These are phyloP conservation scores for Epichloe bromicola DNA, from an alignment of 2,329 filamentous ascomycete genomes.

Conservation along the genomic window DNA sequence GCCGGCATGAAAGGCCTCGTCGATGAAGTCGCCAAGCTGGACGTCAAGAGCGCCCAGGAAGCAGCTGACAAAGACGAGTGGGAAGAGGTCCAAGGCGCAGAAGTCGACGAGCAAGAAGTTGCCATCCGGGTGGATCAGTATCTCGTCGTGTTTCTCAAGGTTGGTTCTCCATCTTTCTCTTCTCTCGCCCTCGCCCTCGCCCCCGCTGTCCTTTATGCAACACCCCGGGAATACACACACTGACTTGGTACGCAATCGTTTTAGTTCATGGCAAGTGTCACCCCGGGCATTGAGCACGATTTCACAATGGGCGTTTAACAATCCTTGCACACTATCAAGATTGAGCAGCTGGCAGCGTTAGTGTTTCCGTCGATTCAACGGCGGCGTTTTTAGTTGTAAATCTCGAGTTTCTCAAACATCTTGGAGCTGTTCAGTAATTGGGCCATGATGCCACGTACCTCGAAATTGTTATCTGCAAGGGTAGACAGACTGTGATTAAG, in stretches of 20 bases:
- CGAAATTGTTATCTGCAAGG: no score
- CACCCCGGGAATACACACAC: neutral
- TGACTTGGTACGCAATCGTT: neutral
- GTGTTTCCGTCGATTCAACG: no score
- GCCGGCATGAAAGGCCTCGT: constrained; percentile 74
- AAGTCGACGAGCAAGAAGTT: constrained; percentile 56
- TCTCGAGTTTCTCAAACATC: no score
- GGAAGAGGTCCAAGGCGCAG: constrained; percentile 49
- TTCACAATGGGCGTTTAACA: constrained; percentile 89
- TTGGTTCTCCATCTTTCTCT: constrained; percentile 16
- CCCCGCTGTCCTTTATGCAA: no score
- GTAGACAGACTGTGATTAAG: no score
- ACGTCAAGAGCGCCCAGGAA: constrained; percentile 39
- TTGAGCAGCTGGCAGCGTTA: no score
- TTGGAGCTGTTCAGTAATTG: no score
- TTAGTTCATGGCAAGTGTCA: constrained; percentile 74
- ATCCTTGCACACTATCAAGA: neutral
- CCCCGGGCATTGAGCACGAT: constrained; percentile 93
- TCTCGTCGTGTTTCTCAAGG: constrained; percentile 76
- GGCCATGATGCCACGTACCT: no score
- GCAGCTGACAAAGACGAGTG: constrained; percentile 46
- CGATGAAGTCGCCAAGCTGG: constrained; percentile 60
- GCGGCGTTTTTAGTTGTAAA: no score
- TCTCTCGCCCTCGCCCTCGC: no score
- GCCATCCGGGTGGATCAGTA: constrained; percentile 84